Conservation (phyloP, 1,284 basidiomycete genomes). For the Cutaneotrichosporon sp. region DNA sequence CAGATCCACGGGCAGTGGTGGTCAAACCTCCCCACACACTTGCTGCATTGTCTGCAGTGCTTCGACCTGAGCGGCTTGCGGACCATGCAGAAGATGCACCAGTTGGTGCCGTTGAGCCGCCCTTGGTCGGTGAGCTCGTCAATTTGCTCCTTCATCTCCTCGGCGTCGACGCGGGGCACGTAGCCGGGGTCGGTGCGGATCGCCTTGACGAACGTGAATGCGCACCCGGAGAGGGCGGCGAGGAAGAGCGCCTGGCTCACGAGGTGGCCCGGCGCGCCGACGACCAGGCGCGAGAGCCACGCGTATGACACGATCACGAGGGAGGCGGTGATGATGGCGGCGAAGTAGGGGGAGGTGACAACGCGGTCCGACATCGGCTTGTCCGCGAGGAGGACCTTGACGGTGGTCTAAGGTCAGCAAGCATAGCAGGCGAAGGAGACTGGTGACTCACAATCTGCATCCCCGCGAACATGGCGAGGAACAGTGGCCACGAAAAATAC, state of each 20-base stretch:
- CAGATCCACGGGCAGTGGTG: constrained; percentile 99
- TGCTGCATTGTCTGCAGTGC: constrained; percentile 90
- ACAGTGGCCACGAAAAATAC: constrained; percentile 82
- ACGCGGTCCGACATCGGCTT: constrained; percentile 43
- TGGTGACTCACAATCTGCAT: constrained; percentile 79
- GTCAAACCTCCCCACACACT: constrained; percentile 85
- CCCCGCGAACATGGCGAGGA: constrained; percentile 79
- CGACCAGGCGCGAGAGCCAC: constrained; percentile 64
- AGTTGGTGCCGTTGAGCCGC: constrained; percentile 88
- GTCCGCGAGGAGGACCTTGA: constrained; percentile 38
- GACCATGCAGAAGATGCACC: constrained; percentile 92
- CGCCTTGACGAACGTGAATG: constrained; percentile 86
- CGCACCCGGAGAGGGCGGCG: constrained; percentile 68
- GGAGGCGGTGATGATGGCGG: constrained; percentile 82
- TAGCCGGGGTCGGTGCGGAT: constrained; percentile 88
- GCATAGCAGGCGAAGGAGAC: constrained; percentile 8
- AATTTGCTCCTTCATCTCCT: constrained; percentile 80
- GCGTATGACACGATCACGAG: constrained; percentile 83
- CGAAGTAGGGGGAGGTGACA: constrained; percentile 73
- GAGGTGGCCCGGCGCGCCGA: constrained; percentile 55
- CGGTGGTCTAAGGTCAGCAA: constrained; percentile 32
- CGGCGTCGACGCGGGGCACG: constrained; percentile 70
- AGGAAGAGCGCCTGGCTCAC: constrained; percentile 75
- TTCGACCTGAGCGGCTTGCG: constrained; percentile 91
- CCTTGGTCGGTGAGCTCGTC: constrained; percentile 87